These are phyloP conservation scores for Exophiala bonariae DNA, from an alignment of 2,329 filamentous ascomycete genomes.

Conservation along the genomic window DNA sequence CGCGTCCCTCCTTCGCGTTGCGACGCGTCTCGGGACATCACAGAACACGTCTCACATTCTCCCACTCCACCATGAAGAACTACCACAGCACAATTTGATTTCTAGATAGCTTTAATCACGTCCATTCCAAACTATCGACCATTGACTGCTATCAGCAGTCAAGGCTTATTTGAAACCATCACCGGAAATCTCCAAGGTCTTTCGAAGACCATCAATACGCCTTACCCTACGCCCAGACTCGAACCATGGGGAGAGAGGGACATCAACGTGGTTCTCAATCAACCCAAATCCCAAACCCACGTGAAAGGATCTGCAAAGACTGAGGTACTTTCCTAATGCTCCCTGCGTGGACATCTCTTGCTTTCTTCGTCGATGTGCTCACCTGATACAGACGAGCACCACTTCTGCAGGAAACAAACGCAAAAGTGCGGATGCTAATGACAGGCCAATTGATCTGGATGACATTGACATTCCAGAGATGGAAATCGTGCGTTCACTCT, in stretches of 20 bases:
- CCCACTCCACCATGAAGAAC: too few relatives aligned
- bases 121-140: too few relatives aligned
- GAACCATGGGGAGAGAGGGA: neutral
- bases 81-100: too few relatives aligned
- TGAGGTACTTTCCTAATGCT: too few relatives aligned
- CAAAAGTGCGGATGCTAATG: constrained; percentile 3
- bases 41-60: too few relatives aligned
- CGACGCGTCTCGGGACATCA: too few relatives aligned
- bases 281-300: neutral
- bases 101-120: too few relatives aligned
- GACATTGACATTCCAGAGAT: neutral
- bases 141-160: neutral
- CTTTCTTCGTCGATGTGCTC: too few relatives aligned
- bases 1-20: too few relatives aligned
- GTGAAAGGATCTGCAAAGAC: neutral
- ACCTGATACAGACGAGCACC: neutral
- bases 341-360: too few relatives aligned
- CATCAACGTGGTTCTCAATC: neutral
- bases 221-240: neutral
- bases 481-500: too few relatives aligned
- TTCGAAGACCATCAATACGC: neutral
- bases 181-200: neutral
- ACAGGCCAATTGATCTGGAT: constrained; percentile 1
- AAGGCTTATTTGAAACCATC: neutral
- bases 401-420: constrained; percentile 8